Conservation (phyloP, 2,329 filamentous ascomycete genomes). For the Penicillium brevicompactum region DNA sequence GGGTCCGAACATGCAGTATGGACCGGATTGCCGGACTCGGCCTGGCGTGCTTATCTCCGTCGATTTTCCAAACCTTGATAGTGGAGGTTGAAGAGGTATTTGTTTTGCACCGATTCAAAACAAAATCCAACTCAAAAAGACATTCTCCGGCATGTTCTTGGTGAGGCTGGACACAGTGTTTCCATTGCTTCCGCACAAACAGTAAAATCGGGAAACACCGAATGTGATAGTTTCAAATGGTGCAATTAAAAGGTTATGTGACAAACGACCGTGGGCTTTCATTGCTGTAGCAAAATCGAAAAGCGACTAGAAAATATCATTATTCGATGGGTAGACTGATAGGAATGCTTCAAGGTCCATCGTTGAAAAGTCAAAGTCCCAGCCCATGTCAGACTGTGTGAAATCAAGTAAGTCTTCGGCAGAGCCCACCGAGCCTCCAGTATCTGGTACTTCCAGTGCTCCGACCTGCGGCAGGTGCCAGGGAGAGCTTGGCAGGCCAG, state of each 20-base stretch:
- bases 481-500: conserved; percentile 23
- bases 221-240: no score
- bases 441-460: conserved; percentile 22
- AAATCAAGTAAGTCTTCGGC: conserved; percentile 39
- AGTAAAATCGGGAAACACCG: no score
- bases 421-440: conserved; percentile 26
- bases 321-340: conserved; percentile 34
- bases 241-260: no score
- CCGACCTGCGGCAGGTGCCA: conserved; percentile 24
- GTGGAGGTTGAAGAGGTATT: no score
- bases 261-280: no score
- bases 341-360: conserved; percentile 44
- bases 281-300: neutral
- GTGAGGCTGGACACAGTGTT: no score
- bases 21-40: neutral
- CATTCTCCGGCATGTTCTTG: no score
- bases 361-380: conserved; percentile 44
- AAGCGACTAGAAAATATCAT: neutral
- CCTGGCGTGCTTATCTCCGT: neutral
- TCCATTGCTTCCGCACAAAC: no score
- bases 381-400: conserved; percentile 41
- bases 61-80: neutral
- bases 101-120: neutral
- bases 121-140: no score
- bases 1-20: neutral